Base-by-base conservation (phyloP, 192 early-diverging fungal species). In the Globomyces pollinis-pini region DNA sequence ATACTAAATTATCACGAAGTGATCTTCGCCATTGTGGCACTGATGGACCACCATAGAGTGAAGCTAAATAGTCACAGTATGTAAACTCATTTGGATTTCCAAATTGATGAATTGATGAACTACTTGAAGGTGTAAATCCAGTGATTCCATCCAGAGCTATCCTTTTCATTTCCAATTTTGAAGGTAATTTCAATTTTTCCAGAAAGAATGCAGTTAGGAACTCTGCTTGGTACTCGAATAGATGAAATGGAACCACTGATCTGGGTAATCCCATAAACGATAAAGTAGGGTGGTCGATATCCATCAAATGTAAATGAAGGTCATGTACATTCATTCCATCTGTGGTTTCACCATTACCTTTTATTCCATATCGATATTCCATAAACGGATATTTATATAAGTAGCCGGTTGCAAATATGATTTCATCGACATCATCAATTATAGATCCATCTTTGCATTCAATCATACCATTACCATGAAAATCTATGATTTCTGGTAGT, bases 381-480 rank as follows among this genome's bases (percentile, higher is more conserved):
- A 85, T 39, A 54, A 88, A 89, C 24, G 86, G 86, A 60, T 71
- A 82, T 1, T 62, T 63, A 31, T 74, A 83, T 0, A 75, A 52
- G 57, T 85, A 89, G 0, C 87, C 87, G 0, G 87, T 89, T 21
- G 81, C 86, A 44, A 74, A 80, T 0, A 89, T 66, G 18, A 89
- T 65, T 8, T 3, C 6, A n/a, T 51, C 50, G 1, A 51, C 30
- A n/a, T 33, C 28, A 9, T 30, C 24, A 2, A 15, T 33, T 13
- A 51, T n/a, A 20, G 16, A 11, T 51, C 50, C 50, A n/a, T 30
- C 31, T 51, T 30, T 5, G n/a, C 35, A 36, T 6, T 36, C 6
- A 36, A 36, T 13, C 35, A 13, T 13, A 36, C 35, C 7, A 36
- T 36, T 36, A 9, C 35, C 6, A 9, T 13, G 13, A 36, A 6